Conservation (phyloP, 495 filamentous ascomycete species). For the Penicillium lividum region DNA sequence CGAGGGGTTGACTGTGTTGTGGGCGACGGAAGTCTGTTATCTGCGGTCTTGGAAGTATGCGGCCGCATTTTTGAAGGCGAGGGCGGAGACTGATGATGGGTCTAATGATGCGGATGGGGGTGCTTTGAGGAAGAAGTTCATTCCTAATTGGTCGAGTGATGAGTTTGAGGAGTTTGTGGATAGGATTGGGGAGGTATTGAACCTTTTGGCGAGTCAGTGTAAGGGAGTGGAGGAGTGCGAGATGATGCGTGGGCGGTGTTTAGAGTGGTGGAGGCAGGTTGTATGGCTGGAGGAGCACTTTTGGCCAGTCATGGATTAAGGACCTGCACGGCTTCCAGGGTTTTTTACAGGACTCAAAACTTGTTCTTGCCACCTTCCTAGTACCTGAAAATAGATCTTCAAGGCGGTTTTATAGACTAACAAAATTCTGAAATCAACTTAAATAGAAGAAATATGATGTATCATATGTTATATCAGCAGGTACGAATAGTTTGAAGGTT, state of each 20-base stretch:
- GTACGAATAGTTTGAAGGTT: too few relatives aligned
- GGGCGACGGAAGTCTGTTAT: conserved; percentile 71
- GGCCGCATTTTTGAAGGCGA: conserved; percentile 32
- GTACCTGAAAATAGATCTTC: too few relatives aligned
- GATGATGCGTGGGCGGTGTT: conserved; percentile 32
- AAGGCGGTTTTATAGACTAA: too few relatives aligned
- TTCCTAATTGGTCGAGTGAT: conserved; percentile 64
- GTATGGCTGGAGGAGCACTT: conserved; percentile 55
- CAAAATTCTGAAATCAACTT: too few relatives aligned
- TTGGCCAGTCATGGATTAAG: conserved; percentile 21
- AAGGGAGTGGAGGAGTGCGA: conserved; percentile 42
- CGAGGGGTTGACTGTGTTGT: conserved; percentile 70
- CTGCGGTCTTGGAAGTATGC: conserved; percentile 61
- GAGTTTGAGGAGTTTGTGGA: conserved; percentile 61
- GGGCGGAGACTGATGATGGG: conserved; percentile 8
- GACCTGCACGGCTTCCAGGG: too few relatives aligned
- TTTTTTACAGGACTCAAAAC: too few relatives aligned
- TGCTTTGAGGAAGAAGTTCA: conserved; percentile 60
- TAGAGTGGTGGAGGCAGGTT: conserved; percentile 54
- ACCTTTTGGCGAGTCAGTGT: conserved; percentile 44
- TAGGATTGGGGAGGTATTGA: conserved; percentile 40
- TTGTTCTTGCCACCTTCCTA: too few relatives aligned
- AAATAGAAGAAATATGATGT: too few relatives aligned
- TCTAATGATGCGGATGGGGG: conserved; percentile 57
- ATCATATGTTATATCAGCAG: too few relatives aligned